Evolutionary conservation across 345 rosid genomes (phyloP), one percentile per base, ranked within the genome.

Genomic region (Moricandia moricandioides): DNA sequence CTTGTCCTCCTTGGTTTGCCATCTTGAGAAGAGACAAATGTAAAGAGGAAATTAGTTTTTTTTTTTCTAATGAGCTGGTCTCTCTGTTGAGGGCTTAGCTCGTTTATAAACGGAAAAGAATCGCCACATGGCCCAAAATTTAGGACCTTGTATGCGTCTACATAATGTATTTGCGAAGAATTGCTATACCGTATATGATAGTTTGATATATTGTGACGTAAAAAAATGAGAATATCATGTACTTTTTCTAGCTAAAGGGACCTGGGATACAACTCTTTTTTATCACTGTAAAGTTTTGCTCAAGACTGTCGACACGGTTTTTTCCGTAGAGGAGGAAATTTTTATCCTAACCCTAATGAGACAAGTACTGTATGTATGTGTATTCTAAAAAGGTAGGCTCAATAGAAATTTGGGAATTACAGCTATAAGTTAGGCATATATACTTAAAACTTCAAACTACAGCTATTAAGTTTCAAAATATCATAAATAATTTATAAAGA

Each of bases 1-100:
- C 73, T 13, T 76, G 40, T 33, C 65, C 71, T 47, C 69, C 74
- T 47, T 56, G 75, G 59, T 81, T 68, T 80, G 88, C 86, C 88
- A 85, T 81, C 78, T 82, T 82, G 72, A 68, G 40, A 10, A 65
- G 33, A 52, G 56, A 82, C 78, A 74, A 76, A 71, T 72, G 31
- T 62, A 27, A 11, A 72, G 4, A 72, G 27, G 14, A 14, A 82
- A 73, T 12, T 62, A 30, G 45, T 35, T 29, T n/a, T 43, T 47
- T 65, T 21, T 21, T 21, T 21, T 21, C 7, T 21, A 26, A 47
- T 45, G 5, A n/a, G 56, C 5, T 65, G 11, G 31, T 64, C 10
- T 39, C 56, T 65, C 43, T 39, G 6, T 16, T 73, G 55, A 35
- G 24, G 24, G 24, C 24, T 21, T 21, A 21, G 24, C 24, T 21